These are phyloP conservation scores for Grosmannia serpens DNA, from an alignment of 2,329 filamentous ascomycete genomes.

Conservation along the genomic window DNA sequence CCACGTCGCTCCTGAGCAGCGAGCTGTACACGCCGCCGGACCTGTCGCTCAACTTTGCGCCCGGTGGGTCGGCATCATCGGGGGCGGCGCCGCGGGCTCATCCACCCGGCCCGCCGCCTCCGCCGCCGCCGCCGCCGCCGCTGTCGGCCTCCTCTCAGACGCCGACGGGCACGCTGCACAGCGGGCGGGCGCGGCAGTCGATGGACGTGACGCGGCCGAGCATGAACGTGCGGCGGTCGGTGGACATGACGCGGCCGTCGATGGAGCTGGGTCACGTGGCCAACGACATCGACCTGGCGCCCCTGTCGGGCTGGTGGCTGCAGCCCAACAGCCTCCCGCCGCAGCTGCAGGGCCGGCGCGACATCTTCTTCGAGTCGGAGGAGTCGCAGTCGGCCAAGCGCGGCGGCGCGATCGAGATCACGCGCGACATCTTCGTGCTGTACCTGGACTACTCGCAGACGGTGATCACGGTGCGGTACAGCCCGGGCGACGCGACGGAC, in stretches of 20 bases:
- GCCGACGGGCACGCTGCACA: constrained; percentile 4
- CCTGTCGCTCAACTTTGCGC: constrained; percentile 6
- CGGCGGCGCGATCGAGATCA: constrained; percentile 58
- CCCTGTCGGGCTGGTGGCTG: constrained; percentile 75
- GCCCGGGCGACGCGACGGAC: constrained; percentile 51
- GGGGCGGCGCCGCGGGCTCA: not conserved
- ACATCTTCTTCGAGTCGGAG: constrained; percentile 73
- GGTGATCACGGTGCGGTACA: constrained; percentile 68
- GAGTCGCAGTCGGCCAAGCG: constrained; percentile 60
- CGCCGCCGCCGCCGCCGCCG: constrained; percentile 32
- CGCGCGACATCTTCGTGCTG: constrained; percentile 74
- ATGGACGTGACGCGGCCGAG: constrained; percentile 47
- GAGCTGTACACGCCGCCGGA: constrained; percentile 36
- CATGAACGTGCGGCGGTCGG: constrained; percentile 45
- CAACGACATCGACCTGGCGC: constrained; percentile 69
- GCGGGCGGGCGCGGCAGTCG: constrained; percentile 41
- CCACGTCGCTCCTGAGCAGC: constrained; percentile 28
- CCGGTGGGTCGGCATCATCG: not conserved
- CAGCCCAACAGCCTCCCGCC: constrained; percentile 71
- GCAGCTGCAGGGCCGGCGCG: constrained; percentile 67
- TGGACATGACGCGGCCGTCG: constrained; percentile 64
- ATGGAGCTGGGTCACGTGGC: constrained; percentile 78
- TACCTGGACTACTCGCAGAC: constrained; percentile 97
- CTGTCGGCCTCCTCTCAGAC: constrained; percentile 14
- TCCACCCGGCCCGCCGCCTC: constrained; percentile 14